Percentiles rank a stretch among this genome's conserved stretches.
phyloP scores from a whole-genome alignment of 352 stramenopile genomes.

The Thraustochytrium striatum region DNA sequence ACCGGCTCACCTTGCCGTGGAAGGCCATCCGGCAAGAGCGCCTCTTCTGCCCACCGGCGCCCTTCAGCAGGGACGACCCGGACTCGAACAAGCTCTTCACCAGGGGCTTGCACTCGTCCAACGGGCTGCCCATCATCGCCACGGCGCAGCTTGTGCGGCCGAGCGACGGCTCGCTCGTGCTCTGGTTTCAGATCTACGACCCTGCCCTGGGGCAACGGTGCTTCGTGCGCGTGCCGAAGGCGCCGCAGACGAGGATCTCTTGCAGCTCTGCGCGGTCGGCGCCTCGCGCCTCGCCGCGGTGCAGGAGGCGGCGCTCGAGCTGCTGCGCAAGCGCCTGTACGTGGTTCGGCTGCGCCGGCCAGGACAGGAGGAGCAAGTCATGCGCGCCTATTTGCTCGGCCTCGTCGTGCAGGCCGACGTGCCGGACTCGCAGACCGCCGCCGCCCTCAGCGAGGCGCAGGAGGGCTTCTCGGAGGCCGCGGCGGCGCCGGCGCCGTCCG shows the following conservation, averaged over 20 bases:
- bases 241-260: no score
- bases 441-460: no score
- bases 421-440: no score
- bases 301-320: no score
- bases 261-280: no score
- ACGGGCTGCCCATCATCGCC: conserved; percentile 11
- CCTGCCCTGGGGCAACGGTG: background rate
- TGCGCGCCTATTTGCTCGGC: no score
- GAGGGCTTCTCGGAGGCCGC: no score
- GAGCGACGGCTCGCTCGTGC: background rate
- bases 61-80: background rate
- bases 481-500: background rate
- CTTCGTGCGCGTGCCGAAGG: background rate
- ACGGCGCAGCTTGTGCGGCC: background rate
- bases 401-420: no score
- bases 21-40: conserved; percentile 11
- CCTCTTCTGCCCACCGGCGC: conserved; percentile 9
- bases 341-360: no score
- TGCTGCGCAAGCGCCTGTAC: no score
- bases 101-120: conserved; percentile 32
- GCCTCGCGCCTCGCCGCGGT: no score
- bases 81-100: conserved; percentile 23
- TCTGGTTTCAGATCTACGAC: conserved; percentile 42
- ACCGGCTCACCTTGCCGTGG: conserved; percentile 28
- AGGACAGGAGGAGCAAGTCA: no score